These are phyloP conservation scores for Colletotrichum sp. DNA, from an alignment of 2,329 filamentous ascomycete species.

Conservation along the genomic window DNA sequence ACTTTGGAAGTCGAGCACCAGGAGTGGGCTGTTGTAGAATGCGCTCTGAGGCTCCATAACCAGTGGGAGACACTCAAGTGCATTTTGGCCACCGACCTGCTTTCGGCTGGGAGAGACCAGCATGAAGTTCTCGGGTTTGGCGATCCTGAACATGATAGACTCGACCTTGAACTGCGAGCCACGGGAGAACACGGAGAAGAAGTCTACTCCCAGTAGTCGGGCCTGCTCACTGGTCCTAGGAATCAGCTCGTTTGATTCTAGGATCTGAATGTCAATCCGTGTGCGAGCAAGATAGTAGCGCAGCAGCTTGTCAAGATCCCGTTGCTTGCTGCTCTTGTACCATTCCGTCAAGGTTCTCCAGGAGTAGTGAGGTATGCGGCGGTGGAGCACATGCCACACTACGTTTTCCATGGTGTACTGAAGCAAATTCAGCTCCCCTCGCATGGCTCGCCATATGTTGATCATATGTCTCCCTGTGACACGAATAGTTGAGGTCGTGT, in stretches of 20 bases:
- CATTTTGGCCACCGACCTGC: constrained; percentile 93
- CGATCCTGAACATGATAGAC: constrained; percentile 97
- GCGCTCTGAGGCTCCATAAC: constrained; percentile 98
- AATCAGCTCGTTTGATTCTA: constrained; percentile 89
- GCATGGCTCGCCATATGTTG: constrained; percentile 97
- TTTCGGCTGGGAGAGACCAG: constrained; percentile 88
- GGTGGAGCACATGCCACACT: constrained; percentile 87
- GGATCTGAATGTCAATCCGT: constrained; percentile 84
- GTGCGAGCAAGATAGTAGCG: constrained; percentile 80
- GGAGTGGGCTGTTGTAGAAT: constrained; percentile 87
- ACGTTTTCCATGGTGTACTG: constrained; percentile 98
- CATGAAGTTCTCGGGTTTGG: constrained; percentile 94
- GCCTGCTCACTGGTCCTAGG: constrained; percentile 93
- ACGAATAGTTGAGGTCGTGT: constrained; percentile 87
- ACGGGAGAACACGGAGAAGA: constrained; percentile 93
- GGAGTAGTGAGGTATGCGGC: constrained; percentile 85
- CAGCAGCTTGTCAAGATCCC: constrained; percentile 76
- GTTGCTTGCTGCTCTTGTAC: constrained; percentile 73
- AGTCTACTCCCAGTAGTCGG: constrained; percentile 89
- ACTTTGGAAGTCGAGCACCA: constrained; percentile 96
- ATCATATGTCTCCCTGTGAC: constrained; percentile 96
- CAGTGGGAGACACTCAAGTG: constrained; percentile 89
- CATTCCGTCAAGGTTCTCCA: constrained; percentile 81
- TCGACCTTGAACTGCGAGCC: constrained; percentile 99
- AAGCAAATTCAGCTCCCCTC: constrained; percentile 85